Evolutionary conservation across 2,329 filamentous ascomycete genomes (phyloP), one percentile per base, ranked within the genome.

Genomic region (Zymoseptoria pseudotritici): DNA sequence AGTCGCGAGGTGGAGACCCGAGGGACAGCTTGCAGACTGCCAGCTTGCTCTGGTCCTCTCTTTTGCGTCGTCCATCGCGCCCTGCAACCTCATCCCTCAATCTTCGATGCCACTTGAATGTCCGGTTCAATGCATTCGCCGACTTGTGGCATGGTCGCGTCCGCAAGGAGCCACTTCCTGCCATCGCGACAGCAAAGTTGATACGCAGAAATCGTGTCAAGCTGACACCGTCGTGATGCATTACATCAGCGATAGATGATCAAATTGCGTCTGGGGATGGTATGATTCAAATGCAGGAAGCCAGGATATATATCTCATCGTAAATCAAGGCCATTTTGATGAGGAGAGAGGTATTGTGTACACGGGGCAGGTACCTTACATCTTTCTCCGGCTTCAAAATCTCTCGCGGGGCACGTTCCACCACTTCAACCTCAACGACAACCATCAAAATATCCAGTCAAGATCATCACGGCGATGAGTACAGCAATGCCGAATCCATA

Each of bases 401-500:
- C 36, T 36, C 13, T 42, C 36, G 36, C 36, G 36, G 36, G 36
- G 17, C 36, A 46, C 36, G 36, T 46, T n/a, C 13, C 36, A 46
- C 36, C 13, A 46, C 36, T 46, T 46, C 13, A 29, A 46, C 17
- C 11, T 46, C 36, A 3, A 46, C 17, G 7, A 46, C 36, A 17
- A n/a, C 17, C 13, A 17, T 46, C 36, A 17, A 17, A 17, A 46
- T 3, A 29, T 7, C 36, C 36, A 17, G 11, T 46, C 36, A 17
- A 46, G 13, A 46, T 46, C 13, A 46, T 17, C 36, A 17, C 4
- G 36, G 6, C 36, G 17, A 46, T n/a, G 36, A 17, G 36, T 4
- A 17, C 11, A 46, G 31, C 9, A 19, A 53, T 53, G 52, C 22
- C 52, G 6, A 58, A 59, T 63, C 61, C 62, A 1, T 70, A 67